These are phyloP conservation scores for Mycena amicta DNA, from an alignment of 768 basidiomycete genomes.

Conservation along the genomic window DNA sequence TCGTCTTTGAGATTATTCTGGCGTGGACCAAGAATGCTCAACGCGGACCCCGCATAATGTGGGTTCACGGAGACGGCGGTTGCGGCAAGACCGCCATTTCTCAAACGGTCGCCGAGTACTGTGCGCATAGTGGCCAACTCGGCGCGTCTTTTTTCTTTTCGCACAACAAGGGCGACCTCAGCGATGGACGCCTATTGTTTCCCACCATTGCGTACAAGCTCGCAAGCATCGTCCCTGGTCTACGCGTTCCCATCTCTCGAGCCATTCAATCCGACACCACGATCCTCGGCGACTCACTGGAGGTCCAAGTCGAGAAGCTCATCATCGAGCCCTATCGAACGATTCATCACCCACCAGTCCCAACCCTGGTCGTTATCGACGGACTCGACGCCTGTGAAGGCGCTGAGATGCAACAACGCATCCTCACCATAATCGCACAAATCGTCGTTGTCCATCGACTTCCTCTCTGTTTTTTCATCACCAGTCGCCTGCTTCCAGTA, in stretches of 20 bases:
- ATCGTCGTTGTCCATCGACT: constrained; percentile 15
- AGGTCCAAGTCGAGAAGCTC: constrained; percentile 31
- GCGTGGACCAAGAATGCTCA: constrained; percentile 16
- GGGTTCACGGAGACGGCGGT: constrained; percentile 18
- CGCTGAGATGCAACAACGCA: constrained; percentile 27
- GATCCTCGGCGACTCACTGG: constrained; percentile 30
- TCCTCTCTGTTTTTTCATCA: constrained; percentile 28
- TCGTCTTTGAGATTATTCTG: constrained; percentile 18
- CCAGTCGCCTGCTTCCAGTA: constrained; percentile 24
- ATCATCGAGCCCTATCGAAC: constrained; percentile 24
- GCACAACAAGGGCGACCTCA: constrained; percentile 12
- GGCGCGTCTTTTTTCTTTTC: constrained; percentile 25
- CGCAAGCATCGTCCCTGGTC: constrained; percentile 21
- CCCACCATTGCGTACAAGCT: constrained; percentile 24
- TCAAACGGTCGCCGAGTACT: constrained; percentile 22
- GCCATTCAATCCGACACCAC: constrained; percentile 29
- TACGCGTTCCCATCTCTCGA: constrained; percentile 24
- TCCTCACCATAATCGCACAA: constrained; percentile 26
- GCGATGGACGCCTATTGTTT: constrained; percentile 12
- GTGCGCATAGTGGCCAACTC: constrained; percentile 20
- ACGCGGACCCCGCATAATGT: constrained; percentile 15
- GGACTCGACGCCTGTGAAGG: constrained; percentile 28
- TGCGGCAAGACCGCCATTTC: constrained; percentile 17
- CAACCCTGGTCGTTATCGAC: constrained; percentile 25
- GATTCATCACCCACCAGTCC: constrained; percentile 5